phyloP scores from a whole-genome alignment of 2,329 filamentous ascomycete species.

The Metarhizium brunneum region DNA sequence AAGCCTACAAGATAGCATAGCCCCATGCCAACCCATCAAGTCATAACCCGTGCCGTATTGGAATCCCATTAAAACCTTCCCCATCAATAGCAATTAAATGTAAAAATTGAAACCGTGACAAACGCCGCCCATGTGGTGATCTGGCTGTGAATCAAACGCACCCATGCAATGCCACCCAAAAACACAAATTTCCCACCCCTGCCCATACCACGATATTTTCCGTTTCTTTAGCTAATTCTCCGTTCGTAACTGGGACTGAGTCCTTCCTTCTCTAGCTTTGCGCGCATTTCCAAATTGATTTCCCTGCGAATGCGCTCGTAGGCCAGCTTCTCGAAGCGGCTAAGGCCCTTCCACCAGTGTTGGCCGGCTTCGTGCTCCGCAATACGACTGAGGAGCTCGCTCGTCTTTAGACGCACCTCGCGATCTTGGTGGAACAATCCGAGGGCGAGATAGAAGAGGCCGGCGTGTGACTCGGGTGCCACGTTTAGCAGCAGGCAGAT shows the following conservation, averaged over 20 bases:
- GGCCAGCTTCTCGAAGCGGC: constrained; percentile 79
- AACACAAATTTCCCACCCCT: background rate
- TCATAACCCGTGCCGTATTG: background rate
- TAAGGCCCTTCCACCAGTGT: constrained; percentile 84
- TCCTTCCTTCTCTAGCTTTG: constrained; percentile 36
- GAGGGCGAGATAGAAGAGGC: constrained; percentile 82
- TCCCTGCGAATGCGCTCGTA: constrained; percentile 71
- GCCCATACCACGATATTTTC: background rate
- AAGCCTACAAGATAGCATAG: background rate
- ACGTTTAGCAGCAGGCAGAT: constrained; percentile 77
- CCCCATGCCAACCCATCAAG: background rate
- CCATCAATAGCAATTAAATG: background rate
- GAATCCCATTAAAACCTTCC: background rate
- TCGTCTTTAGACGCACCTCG: constrained; percentile 68
- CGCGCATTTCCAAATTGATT: constrained; percentile 41
- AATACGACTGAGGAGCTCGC: constrained; percentile 73
- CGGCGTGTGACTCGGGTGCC: constrained; percentile 76
- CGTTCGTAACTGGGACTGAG: constrained; percentile 32
- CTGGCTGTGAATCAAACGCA: background rate
- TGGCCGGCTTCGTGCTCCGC: constrained; percentile 80
- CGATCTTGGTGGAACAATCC: constrained; percentile 85
- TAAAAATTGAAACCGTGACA: background rate
- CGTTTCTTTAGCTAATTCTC: constrained; percentile 34
- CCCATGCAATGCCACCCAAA: background rate
- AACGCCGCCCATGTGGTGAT: background rate